phyloP scores from a whole-genome alignment of 148 eudicot species.

The Talinum fruticosum region DNA sequence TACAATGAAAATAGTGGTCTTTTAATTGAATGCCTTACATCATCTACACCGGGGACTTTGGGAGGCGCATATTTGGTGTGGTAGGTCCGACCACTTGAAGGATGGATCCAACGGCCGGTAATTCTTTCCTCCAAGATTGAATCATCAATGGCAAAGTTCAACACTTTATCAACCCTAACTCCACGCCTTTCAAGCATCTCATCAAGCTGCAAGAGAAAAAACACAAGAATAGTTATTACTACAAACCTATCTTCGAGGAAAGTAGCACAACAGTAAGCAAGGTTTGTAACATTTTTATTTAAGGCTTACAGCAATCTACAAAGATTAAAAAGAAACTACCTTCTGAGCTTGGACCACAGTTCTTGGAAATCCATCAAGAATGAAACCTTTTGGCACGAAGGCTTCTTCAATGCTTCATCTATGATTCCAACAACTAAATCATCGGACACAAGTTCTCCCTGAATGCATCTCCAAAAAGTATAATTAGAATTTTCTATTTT shows the following conservation, averaged over 20 bases:
- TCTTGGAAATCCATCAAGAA: conserved; percentile 98
- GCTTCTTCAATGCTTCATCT: conserved; percentile 89
- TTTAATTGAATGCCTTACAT: conserved; percentile 46
- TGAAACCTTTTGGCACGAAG: conserved; percentile 91
- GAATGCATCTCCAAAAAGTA: conserved; percentile 12
- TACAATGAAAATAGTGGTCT: not conserved
- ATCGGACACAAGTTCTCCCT: conserved; percentile 91
- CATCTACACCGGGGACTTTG: conserved; percentile 76
- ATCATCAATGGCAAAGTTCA: conserved; percentile 92
- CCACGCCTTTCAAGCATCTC: conserved; percentile 91
- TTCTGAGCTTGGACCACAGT: conserved; percentile 86
- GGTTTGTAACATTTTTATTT: not conserved
- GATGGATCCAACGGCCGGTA: conserved; percentile 95
- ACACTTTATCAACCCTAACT: conserved; percentile 74
- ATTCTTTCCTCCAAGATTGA: conserved; percentile 91
- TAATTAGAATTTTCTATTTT: not conserved
- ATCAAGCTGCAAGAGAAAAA: conserved; percentile 57
- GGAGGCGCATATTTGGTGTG: conserved; percentile 97
- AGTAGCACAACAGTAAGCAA: not conserved
- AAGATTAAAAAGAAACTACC: conserved; percentile 33
- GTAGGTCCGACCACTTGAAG: conserved; percentile 87
- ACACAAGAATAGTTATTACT: not conserved
- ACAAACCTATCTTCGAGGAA: not conserved
- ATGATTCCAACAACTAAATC: conserved; percentile 92
- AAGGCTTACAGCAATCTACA: not conserved